Conservation (phyloP, 768 basidiomycete species). For the Lentinus brumalis region DNA sequence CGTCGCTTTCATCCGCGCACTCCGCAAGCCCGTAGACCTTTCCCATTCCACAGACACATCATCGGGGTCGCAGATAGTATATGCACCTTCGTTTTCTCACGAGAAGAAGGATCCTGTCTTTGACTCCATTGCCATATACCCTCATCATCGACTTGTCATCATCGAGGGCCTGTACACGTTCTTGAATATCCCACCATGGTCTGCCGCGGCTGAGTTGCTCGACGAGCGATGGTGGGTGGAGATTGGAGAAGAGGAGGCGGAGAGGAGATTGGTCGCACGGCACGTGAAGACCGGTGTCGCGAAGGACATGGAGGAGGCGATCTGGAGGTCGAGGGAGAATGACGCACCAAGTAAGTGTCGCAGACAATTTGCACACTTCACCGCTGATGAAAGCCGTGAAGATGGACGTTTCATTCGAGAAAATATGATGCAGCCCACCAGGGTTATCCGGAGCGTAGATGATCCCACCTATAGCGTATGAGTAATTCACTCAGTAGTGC, state of each 20-base stretch:
- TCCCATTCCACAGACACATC: neutral
- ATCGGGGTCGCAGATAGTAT: slow-evolving; percentile 35
- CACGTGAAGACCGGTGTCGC: slow-evolving; percentile 82
- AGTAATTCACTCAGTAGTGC: neutral
- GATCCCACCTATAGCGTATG: slow-evolving; percentile 32
- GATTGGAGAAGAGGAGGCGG: slow-evolving; percentile 56
- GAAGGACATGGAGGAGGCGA: slow-evolving; percentile 60
- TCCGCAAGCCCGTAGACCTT: slow-evolving; percentile 42
- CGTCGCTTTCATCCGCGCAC: slow-evolving; percentile 59
- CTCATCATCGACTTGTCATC: slow-evolving; percentile 74
- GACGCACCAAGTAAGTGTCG: slow-evolving; percentile 26
- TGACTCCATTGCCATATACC: slow-evolving; percentile 56
- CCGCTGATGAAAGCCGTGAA: slow-evolving; percentile 19
- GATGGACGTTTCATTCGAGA: slow-evolving; percentile 46
- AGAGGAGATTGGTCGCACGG: slow-evolving; percentile 61
- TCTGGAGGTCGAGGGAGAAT: slow-evolving; percentile 73
- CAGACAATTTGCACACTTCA: neutral
- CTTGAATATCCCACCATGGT: slow-evolving; percentile 75
- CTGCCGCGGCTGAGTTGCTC: slow-evolving; percentile 57
- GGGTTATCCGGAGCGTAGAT: slow-evolving; percentile 43
- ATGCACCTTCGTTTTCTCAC: slow-evolving; percentile 87
- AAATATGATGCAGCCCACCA: slow-evolving; percentile 43
- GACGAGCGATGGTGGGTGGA: slow-evolving; percentile 82
- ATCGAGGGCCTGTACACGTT: slow-evolving; percentile 92
- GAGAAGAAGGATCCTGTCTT: slow-evolving; percentile 82